Evolutionary conservation across 257 asterid species (phyloP), one percentile per base, ranked within the genome.

Genomic region (Solanum chmielewskii): DNA sequence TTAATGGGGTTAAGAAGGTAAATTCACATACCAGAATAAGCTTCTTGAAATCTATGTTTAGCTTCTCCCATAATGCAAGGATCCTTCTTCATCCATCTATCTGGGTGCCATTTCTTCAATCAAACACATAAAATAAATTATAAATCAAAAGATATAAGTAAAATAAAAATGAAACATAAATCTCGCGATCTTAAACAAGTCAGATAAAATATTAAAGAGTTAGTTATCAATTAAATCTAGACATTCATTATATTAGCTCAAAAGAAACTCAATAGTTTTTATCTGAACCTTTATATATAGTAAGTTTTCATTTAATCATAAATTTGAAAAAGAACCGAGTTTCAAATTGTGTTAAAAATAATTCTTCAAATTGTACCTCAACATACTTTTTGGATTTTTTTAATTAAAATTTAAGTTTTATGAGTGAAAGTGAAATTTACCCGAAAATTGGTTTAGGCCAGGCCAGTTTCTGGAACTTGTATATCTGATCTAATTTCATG

Each of bases 71-170:
- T 86, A 25, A 84, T 62, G 44, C 62, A 10, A 45, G 90, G 85
- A 59, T 91, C 88, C 88, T 29, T 89, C 86, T 83, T 89, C 84
- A 64, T 87, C 90, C 93, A 88, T 75, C 89, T 88, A 82, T 92
- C 95, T 4, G 93, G 93, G 83, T 92, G 92, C 95, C 92, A 90
- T 88, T 91, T 90, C 93, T 90, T n/a, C 33, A 71, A 73, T 52
- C 77, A 88, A 88, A 87, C 20, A 77, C 12, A 14, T 2, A 60
- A 23, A 64, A n/a, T 11, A n/a, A 59, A 35, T 13, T 18, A 39
- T 74, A 37, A 83, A 20, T 42, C 10, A 84, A 39, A 16, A 84
- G 4, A 18, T 12, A 45, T 12, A 70, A 73, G 73, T 7, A 5
- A 33, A 31, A 20, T 33, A 44, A 62, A 45, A n/a, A 39, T 16